These are phyloP conservation scores for Pythium volutum DNA, from an alignment of 352 stramenopile genomes.

Conservation along the genomic window DNA sequence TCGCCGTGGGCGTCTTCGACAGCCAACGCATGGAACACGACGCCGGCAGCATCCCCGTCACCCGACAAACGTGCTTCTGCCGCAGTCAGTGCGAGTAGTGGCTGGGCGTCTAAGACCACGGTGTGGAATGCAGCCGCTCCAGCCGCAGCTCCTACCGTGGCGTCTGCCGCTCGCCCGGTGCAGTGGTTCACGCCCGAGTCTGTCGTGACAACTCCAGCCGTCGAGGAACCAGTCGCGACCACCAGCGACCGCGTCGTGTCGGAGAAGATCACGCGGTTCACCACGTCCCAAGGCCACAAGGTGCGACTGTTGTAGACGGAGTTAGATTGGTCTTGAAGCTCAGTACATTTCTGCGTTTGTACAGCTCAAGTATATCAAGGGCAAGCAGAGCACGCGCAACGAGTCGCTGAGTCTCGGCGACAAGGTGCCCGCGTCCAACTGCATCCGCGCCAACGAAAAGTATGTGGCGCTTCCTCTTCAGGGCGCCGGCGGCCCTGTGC, in stretches of 20 bases:
- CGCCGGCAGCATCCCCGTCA: not conserved
- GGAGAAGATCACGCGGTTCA: conserved; percentile 33
- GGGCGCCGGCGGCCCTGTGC: conserved; percentile 62
- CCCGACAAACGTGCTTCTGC: not conserved
- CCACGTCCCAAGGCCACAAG: conserved; percentile 72
- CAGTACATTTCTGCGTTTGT: not conserved
- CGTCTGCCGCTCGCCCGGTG: conserved; percentile 5
- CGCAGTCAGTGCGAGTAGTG: conserved; percentile 1
- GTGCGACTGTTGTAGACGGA: conserved; percentile 9
- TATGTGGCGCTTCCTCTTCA: conserved; percentile 57
- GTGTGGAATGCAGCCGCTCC: conserved; percentile 25
- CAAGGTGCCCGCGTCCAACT: conserved; percentile 34
- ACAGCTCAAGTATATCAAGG: conserved; percentile 75
- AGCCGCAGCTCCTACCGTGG: not conserved
- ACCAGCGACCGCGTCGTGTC: conserved; percentile 5
- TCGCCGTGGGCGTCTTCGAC: conserved; percentile 7
- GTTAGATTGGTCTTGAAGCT: not conserved
- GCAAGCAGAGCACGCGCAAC: conserved; percentile 52
- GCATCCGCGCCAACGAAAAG: conserved; percentile 48
- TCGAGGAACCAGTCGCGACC: not conserved
- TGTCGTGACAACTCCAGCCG: not conserved
- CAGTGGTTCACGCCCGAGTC: conserved; percentile 22
- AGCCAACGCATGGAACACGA: not conserved
- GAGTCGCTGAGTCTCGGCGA: conserved; percentile 56
- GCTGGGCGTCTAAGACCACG: conserved; percentile 24